Evolutionary conservation across 1,284 basidiomycete genomes (phyloP).

Genomic region (Cerrena zonata): DNA sequence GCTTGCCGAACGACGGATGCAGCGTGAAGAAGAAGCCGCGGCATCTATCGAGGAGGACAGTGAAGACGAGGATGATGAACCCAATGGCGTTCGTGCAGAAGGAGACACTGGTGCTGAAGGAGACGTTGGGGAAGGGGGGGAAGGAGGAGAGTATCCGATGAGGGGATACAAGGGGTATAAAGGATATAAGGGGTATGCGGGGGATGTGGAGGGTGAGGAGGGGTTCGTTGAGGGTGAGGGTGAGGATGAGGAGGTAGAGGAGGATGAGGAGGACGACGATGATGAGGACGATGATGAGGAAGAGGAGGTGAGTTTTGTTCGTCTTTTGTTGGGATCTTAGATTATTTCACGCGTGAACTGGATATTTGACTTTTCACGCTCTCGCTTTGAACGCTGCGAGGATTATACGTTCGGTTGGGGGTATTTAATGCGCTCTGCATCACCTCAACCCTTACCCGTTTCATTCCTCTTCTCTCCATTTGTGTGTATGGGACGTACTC

Average conservation of each 20-base stretch:
- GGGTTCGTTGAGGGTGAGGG: conserved; percentile 32
- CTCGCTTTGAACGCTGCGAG: too few species aligned
- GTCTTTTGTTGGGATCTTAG: conserved; percentile 17
- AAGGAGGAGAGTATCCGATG: too few species aligned
- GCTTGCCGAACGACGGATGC: conserved; percentile 88
- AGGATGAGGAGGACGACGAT: conserved; percentile 32
- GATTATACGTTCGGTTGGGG: too few species aligned
- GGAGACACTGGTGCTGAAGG: conserved; percentile 31
- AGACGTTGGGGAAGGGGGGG: conserved; percentile 32
- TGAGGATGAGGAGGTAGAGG: conserved; percentile 34
- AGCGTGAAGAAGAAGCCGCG: conserved; percentile 86
- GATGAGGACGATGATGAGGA: conserved; percentile 34
- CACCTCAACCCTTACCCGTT: too few species aligned
- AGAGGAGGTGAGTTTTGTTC: conserved; percentile 27
- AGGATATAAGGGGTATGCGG: too few species aligned
- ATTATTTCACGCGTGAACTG: too few species aligned
- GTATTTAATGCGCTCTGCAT: too few species aligned
- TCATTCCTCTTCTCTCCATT: too few species aligned
- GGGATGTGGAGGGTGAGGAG: conserved; percentile 41
- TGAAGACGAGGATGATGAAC: conserved; percentile 33
- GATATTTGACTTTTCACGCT: too few species aligned
- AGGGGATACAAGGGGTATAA: too few species aligned
- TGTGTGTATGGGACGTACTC: too few species aligned
- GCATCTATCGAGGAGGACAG: conserved; percentile 56
- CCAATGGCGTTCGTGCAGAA: conserved; percentile 30